Evolutionary conservation across 176 grass and related monocot species (phyloP).

Genomic region (Rhipidocladum racemiflorum): DNA sequence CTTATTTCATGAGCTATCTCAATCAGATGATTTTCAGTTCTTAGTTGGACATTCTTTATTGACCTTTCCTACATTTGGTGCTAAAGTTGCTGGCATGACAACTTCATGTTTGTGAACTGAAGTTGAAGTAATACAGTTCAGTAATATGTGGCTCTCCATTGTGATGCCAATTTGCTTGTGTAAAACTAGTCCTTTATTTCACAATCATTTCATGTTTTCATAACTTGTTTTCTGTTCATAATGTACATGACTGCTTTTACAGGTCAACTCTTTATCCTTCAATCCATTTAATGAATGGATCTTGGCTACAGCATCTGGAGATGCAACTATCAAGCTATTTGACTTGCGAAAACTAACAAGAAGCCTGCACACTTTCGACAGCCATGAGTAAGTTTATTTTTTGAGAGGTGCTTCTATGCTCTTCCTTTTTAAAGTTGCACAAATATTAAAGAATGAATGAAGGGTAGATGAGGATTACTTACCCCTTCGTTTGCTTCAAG

Average conservation of each 20-base stretch:
- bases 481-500: too few relatives aligned
- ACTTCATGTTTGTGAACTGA: background rate
- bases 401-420: too few relatives aligned
- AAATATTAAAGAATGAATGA: too few relatives aligned
- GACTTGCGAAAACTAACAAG: slow-evolving; percentile 73
- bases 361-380: slow-evolving; percentile 77
- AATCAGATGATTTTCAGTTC: background rate
- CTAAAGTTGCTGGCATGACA: background rate
- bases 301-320: slow-evolving; percentile 83
- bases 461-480: too few relatives aligned
- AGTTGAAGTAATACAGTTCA: background rate
- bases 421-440: too few relatives aligned
- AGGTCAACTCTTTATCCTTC: slow-evolving; percentile 96
- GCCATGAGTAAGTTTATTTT: slow-evolving; percentile 62
- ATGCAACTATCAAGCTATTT: slow-evolving; percentile 82
- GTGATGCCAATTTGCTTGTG: slow-evolving; percentile 12
- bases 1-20: background rate
- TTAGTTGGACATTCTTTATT: background rate
- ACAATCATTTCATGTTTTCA: background rate
- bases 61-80: background rate
- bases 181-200: background rate
- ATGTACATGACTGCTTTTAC: background rate
- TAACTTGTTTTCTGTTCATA: slow-evolving; percentile 20
- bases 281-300: slow-evolving; percentile 98
- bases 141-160: background rate